These are phyloP conservation scores for Remersonia thermophila DNA, from an alignment of 2,329 filamentous ascomycete genomes.

Conservation along the genomic window DNA sequence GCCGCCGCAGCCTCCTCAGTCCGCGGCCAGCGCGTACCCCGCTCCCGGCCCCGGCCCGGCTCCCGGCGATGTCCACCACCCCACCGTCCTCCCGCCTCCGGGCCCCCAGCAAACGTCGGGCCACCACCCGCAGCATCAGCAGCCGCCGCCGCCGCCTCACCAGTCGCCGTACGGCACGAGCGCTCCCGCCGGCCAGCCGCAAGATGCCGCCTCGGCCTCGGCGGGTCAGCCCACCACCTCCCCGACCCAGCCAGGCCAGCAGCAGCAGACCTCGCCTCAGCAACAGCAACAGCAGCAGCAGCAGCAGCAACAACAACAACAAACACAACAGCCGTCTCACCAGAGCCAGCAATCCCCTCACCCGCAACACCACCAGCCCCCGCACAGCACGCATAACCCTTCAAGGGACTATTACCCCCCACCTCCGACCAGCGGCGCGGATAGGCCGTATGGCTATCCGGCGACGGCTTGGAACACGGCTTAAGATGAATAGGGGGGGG, in stretches of 20 bases:
- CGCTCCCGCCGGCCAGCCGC: no score
- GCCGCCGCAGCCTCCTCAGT: constrained; percentile 10
- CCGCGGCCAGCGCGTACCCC: neutral
- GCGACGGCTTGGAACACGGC: constrained; percentile 24
- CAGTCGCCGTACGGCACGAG: no score
- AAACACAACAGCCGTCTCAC: neutral
- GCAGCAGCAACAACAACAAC: no score
- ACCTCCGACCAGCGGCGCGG: constrained; percentile 29
- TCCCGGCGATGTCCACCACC: constrained; percentile 23
- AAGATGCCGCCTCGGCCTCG: no score
- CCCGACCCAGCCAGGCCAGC: neutral
- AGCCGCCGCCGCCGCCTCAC: no score
- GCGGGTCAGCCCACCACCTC: no score
- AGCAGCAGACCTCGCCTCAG: constrained; percentile 2
- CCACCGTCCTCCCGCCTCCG: constrained; percentile 8
- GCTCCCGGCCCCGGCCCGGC: constrained; percentile 20
- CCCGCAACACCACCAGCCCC: neutral
- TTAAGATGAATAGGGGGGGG: neutral
- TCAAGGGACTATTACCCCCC: constrained; percentile 40
- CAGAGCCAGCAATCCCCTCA: neutral
- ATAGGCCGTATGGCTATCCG: constrained; percentile 36
- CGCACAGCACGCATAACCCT: constrained; percentile 15
- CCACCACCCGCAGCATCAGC: no score
- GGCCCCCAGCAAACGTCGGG: neutral
- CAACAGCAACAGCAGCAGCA: no score